Evolutionary conservation across 257 asterid genomes (phyloP), one percentile per base, ranked within the genome.

Genomic region (Coffea canephora): DNA sequence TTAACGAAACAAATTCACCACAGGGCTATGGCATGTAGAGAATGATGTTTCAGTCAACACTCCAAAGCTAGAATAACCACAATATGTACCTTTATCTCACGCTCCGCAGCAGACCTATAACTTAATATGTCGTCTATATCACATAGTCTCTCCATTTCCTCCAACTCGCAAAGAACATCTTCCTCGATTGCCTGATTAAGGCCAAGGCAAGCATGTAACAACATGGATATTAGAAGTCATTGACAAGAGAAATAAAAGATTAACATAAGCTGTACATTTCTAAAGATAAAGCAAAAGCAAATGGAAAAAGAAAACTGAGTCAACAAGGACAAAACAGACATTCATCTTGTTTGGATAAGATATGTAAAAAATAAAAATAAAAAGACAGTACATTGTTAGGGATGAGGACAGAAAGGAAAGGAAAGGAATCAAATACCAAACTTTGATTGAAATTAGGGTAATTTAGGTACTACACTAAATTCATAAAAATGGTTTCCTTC

Each of bases 101-200:
- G 88, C 80, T 95, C 99, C 7, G 99, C 98, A 79, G 89, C 83
- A 86, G 97, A 91, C 84, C 99, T 91, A 87, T 89, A 93, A 87
- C 82, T 81, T 84, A 95, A 87, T 84, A 95, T 95, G 87, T 92
- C 98, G 84, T 91, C 92, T 76, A 95, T 83, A 67, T 95, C 97
- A 81, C 90, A 88, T 82, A 89, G 90, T 88, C 91, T 93, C 90
- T 95, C 99, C 88, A 93, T 87, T 87, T 90, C 90, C 91, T 93
- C 98, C 87, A 95, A 86, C 84, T 87, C 90, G 74, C 70, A 90
- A 86, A 86, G 87, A 69, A 92, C 91, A 86, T 87, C 87, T 76
- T 82, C 93, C 78, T 88, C 94, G 65, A 92, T 90, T 75, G 88
- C 89, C 99, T 95, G 86, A 80, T 79, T 61, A 19, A 34, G 27